Evolutionary conservation across 2,329 filamentous ascomycete species (phyloP), one percentile per base, ranked within the genome.

Genomic region (Grosmannia huntii): DNA sequence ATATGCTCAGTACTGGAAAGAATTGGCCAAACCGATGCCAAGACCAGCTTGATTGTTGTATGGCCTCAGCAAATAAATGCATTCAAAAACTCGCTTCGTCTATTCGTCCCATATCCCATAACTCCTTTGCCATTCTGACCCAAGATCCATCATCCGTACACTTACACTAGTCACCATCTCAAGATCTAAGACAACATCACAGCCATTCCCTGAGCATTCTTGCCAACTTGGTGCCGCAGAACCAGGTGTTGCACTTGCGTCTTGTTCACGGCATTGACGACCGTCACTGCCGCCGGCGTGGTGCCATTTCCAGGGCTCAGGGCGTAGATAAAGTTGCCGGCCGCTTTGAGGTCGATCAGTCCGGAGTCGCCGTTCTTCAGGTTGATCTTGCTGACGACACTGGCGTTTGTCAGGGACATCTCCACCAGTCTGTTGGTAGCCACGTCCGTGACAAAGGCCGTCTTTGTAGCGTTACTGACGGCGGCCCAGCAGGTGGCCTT

Each of bases 381-480:
- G 55, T 81, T 75, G 0, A 79, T 63, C 7, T 44, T 5, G 0
- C 64, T 65, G 3, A 79, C 52, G 11, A 85, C 70, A 11, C 69
- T 73, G 0, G 79, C 80, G 60, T 80, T 74, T 0, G 65, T 58
- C 0, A 75, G 52, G 49, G 76, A 76, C 71, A 85, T 77, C 68
- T 85, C 81, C 0, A 85, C 74, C 0, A 86, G 63, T 4, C 75
- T 72, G 64, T 82, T 77, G 3, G 69, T 63, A 0, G 59, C 75
- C 0, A 77, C 79, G 61, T 86, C 83, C 0, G 81, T 78, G 4
- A 86, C 79, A 59, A 82, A 86, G 0, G 76, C 79, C 0, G 74
- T 79, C 9, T 71, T 68, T 0, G 78, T 80, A 0, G 68, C 66
- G 0, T 68, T 59, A 0, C 77, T 79, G 48, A 83, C 70, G 1